phyloP scores from a whole-genome alignment of 2,329 filamentous ascomycete genomes.

The Hymenoscyphus infarciens region DNA sequence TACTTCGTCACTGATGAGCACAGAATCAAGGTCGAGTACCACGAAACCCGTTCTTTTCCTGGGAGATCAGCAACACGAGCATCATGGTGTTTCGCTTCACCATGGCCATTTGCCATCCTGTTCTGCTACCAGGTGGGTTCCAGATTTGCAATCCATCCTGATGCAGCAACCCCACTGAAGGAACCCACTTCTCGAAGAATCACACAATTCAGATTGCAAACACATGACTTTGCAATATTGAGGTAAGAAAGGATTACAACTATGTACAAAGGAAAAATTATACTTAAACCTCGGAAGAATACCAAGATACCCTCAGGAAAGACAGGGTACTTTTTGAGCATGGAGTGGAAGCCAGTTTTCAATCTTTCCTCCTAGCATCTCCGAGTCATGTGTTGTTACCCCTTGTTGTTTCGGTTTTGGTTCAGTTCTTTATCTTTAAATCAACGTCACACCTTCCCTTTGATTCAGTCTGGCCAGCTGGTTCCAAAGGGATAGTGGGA shows the following conservation, averaged over 20 bases:
- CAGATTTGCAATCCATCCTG: not conserved
- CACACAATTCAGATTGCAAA: not conserved
- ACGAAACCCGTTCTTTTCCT: not conserved
- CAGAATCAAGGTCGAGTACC: not conserved
- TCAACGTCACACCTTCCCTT: not conserved
- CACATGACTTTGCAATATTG: not conserved
- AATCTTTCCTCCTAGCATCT: not conserved
- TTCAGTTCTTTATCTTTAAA: not conserved
- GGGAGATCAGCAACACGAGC: constrained; percentile 1
- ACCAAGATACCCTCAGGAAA: not conserved
- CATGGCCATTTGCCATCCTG: constrained; percentile 5
- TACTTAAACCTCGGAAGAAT: not conserved
- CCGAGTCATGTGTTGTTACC: too few relatives aligned
- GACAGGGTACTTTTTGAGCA: not conserved
- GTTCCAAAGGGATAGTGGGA: not conserved
- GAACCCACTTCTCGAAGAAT: not conserved
- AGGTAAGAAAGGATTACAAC: not conserved
- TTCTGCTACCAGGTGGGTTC: not conserved
- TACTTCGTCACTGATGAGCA: not conserved
- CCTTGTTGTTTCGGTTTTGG: not conserved
- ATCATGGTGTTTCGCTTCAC: constrained; percentile 3
- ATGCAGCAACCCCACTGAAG: not conserved
- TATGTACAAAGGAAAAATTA: too few relatives aligned
- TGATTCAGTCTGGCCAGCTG: not conserved
- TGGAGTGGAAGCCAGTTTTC: not conserved